phyloP scores from a whole-genome alignment of 768 basidiomycete species.

The Amanita polypyramis region DNA sequence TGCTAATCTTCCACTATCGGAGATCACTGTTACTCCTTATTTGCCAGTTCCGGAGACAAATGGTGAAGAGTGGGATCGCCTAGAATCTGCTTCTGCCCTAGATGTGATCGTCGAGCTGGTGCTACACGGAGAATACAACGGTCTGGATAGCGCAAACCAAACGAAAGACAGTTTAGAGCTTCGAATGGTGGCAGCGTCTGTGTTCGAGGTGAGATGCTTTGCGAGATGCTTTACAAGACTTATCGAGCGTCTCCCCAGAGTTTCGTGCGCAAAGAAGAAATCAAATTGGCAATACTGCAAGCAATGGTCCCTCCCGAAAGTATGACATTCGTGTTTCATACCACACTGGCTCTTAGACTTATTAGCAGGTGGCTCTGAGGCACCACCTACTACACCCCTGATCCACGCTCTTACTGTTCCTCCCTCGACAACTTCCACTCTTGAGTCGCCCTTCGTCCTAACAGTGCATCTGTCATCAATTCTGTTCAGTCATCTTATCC shows the following conservation, averaged over 20 bases:
- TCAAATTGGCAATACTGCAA: constrained; percentile 56
- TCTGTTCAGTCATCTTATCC: constrained; percentile 72
- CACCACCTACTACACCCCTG: constrained; percentile 51
- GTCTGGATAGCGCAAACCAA: constrained; percentile 46
- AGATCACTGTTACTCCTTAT: constrained; percentile 62
- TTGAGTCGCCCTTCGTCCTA: constrained; percentile 45
- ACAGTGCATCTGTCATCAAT: constrained; percentile 68
- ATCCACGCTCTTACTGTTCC: constrained; percentile 56
- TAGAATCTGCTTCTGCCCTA: constrained; percentile 72
- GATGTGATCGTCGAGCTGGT: constrained; percentile 76
- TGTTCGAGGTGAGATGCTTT: constrained; percentile 62
- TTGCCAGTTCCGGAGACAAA: constrained; percentile 72
- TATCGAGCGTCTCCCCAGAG: constrained; percentile 34
- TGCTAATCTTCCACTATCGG: constrained; percentile 50
- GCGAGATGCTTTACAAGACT: background rate
- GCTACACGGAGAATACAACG: constrained; percentile 82
- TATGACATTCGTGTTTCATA: constrained; percentile 6
- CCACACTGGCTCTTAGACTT: background rate
- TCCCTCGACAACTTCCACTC: constrained; percentile 40
- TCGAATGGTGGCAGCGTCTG: constrained; percentile 62
- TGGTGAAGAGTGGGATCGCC: constrained; percentile 88
- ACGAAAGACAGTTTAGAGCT: constrained; percentile 62
- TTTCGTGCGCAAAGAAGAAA: constrained; percentile 66
- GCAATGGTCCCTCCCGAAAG: constrained; percentile 61
- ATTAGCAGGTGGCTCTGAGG: constrained; percentile 20